Conservation (phyloP, 2,329 filamentous ascomycete species). For the Beauveria australis region DNA sequence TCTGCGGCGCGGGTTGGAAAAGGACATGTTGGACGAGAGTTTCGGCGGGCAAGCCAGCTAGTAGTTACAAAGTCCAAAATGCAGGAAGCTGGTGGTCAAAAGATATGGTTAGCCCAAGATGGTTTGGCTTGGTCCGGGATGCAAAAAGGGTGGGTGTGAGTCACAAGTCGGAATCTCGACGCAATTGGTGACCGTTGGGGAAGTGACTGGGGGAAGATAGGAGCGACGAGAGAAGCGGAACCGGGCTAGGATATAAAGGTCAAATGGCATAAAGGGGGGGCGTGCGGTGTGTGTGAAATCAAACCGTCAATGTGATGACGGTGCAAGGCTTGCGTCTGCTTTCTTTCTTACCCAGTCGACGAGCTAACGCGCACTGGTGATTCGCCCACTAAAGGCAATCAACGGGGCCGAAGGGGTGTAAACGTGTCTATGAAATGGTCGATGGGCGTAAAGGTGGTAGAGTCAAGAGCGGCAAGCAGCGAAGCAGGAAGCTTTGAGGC, state of each 20-base stretch:
- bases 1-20: slow-evolving; percentile 31
- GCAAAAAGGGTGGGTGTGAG: slow-evolving; percentile 21
- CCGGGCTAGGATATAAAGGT: not conserved
- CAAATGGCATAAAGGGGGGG: slow-evolving; percentile 7
- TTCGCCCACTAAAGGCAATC: not conserved
- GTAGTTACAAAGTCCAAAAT: slow-evolving; percentile 22
- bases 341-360: slow-evolving; percentile 7
- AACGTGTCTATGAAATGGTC: not conserved
- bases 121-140: slow-evolving; percentile 14
- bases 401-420: not conserved
- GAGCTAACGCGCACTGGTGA: slow-evolving; percentile 4
- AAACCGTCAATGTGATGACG: not conserved
- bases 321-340: not conserved
- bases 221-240: not conserved
- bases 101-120: slow-evolving; percentile 8
- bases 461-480: not conserved
- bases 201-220: slow-evolving; percentile 7
- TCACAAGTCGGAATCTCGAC: slow-evolving; percentile 24
- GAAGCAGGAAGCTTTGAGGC: not conserved
- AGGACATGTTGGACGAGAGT: slow-evolving; percentile 36
- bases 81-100: slow-evolving; percentile 20
- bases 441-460: not conserved
- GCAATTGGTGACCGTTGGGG: slow-evolving; percentile 14
- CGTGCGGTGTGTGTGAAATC: not conserved
- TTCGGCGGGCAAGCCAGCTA: slow-evolving; percentile 19